Conservation (phyloP, 805 yeast genomes). For the Cyberlindnera maritima region DNA sequence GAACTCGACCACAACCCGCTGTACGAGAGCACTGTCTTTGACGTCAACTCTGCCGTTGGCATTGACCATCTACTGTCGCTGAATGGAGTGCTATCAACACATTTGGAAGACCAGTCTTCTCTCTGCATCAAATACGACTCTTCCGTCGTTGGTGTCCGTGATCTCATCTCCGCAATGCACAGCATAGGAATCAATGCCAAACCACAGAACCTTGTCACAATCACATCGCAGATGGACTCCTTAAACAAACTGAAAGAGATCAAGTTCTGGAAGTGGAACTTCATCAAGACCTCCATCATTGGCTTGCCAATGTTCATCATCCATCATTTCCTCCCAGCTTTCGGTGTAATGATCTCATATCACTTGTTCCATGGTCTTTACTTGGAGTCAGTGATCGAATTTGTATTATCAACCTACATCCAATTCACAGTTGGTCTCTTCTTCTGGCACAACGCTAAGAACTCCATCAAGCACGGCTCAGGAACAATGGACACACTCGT, state of each 20-base stretch:
- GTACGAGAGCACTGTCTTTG: constrained; percentile 9
- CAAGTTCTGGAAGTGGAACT: constrained; percentile 60
- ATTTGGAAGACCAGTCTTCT: constrained; percentile 10
- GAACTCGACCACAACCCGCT: background rate
- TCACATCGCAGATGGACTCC: constrained; percentile 63
- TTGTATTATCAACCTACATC: constrained; percentile 54
- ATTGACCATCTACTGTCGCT: constrained; percentile 36
- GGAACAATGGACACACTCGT: constrained; percentile 93
- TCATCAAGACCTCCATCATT: constrained; percentile 47
- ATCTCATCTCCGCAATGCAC: constrained; percentile 50
- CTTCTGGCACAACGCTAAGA: constrained; percentile 63
- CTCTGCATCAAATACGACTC: constrained; percentile 48
- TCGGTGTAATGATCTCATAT: constrained; percentile 29
- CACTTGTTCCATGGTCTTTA: constrained; percentile 53
- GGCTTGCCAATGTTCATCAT: constrained; percentile 62
- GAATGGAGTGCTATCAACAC: constrained; percentile 30
- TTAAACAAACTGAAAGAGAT: constrained; percentile 72
- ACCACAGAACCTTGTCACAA: constrained; percentile 46
- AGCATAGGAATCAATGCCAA: constrained; percentile 54
- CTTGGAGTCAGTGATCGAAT: constrained; percentile 59
- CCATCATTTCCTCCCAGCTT: constrained; percentile 47
- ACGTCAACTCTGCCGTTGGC: constrained; percentile 45
- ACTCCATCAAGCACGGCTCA: constrained; percentile 64
- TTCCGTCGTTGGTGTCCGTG: constrained; percentile 56
- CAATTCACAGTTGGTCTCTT: constrained; percentile 61